Evolutionary conservation across 1,284 basidiomycete genomes (phyloP), one percentile per base, ranked within the genome.

Genomic region (Fomitopsis pinicola): DNA sequence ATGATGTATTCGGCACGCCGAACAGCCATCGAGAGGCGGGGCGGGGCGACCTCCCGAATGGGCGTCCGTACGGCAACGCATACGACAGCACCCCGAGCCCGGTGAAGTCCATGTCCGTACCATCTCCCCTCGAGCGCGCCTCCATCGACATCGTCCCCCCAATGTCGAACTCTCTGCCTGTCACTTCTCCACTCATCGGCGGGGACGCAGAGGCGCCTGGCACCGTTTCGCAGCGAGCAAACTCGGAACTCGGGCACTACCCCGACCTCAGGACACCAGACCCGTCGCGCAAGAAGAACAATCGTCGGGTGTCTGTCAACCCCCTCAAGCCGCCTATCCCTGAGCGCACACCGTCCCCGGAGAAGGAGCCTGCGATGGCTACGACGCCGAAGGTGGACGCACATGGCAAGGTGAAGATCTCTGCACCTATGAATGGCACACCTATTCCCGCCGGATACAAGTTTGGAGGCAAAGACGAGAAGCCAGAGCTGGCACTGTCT

Each of bases 391-490:
- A 73, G 50, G 68, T 70, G 61, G 72, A 84, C 68, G 63, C 66
- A 40, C 79, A 80, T 57, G 78, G 80, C 59, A 89, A 88, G 73
- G 84, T 87, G 50, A 92, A 95, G 74, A 97, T 97, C 60, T 95
- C 92, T n/a, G 92, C 86, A 0, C 95, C 95, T 38, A 82, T 95
- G 73, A 89, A 90, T 65, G 94, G 93, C 14, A 85, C 86, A 12
- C 91, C 89, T 36, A 93, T 97, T 42, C 93, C 94, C 8, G 83
- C 85, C 52, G 94, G 95, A 0, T 94, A 91, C 81, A 94, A 94
- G 74, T 97, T 97, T 71, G 91, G 90, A 17, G 77, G 80, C 36
- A 89, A 89, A 72, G 88, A 89, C 62, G 71, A 77, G 17, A 70
- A 81, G 22, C 71, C 81, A n/a, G 81, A 82, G 35, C 72, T 65